A percentile compares a stretch with the other conserved stretches of the same genome.
phyloP scores from a whole-genome alignment of 2,329 filamentous ascomycete species.

The Colletotrichum sp. region DNA sequence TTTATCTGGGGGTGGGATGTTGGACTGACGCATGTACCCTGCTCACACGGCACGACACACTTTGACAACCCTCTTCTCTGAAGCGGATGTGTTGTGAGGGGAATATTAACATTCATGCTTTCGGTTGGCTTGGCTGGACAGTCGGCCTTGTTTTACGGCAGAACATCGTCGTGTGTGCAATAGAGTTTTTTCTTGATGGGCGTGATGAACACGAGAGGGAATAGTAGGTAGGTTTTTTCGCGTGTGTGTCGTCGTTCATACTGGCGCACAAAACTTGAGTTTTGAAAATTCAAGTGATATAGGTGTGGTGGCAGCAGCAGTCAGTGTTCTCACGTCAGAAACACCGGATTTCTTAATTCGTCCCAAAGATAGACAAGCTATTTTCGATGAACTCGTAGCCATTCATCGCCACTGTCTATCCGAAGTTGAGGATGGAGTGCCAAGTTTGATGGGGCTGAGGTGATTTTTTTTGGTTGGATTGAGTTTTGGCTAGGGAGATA shows the following conservation, averaged over 20 bases:
- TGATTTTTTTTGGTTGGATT: neutral
- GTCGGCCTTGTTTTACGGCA: neutral
- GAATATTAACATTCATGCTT: neutral
- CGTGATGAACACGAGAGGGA: neutral
- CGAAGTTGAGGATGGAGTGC: neutral
- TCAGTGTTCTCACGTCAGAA: neutral
- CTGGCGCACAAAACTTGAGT: neutral
- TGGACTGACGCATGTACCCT: neutral
- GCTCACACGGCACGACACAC: neutral
- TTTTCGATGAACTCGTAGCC: neutral
- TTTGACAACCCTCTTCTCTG: neutral
- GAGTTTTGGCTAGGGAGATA: neutral
- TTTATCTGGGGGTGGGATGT: neutral
- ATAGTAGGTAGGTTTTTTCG: neutral
- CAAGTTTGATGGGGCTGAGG: neutral
- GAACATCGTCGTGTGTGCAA: neutral
- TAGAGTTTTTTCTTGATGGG: neutral
- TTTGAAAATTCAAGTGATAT: neutral
- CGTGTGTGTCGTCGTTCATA: neutral
- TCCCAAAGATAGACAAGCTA: neutral
- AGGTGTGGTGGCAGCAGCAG: neutral
- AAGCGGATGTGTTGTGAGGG: neutral
- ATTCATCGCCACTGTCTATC: neutral
- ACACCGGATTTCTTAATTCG: neutral
- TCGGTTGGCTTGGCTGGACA: neutral